Evolutionary conservation across 2,329 filamentous ascomycete genomes (phyloP), one percentile per base, ranked within the genome.

Genomic region (Paraphoma sp.): DNA sequence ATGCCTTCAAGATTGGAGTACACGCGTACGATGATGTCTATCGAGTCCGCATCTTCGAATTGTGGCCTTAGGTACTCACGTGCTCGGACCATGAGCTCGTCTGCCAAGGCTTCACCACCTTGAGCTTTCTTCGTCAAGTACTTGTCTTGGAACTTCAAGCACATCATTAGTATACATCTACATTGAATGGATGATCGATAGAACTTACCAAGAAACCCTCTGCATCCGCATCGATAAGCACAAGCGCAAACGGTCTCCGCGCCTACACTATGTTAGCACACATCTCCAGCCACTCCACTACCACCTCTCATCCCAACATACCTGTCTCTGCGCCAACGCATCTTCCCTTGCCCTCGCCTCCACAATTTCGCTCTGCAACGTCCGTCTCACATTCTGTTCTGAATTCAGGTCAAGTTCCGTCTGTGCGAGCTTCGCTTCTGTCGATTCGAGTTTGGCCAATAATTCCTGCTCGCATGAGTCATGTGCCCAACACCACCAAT

Each of bases 1-100:
- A 76, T 70, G 11, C 73, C 73, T 56, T 76, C 74, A 2, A 76
- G 67, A 45, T 76, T 76, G 11, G 71, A 69, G 45, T 74, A 76
- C 6, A 75, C 64, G 4, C 73, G 65, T 6, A 76, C 71, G 1
- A 76, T 57, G 18, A 76, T 70, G 38, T 76, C 74, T 10, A 76
- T 36, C 2, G 63, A 55, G 23, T 76, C 74, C 47, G 71, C 70
- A 62, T 76, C 74, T 51, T 74, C 69, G 44, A 65, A 74, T 11
- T 69, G 65, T 14, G 70, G 67, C n/a, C 72, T 67, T 9, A 76
- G 64, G 52, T 76, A 75, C 56, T 76, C 73, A 43, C 72, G 68
- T 44, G 64, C 69, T 9, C 71, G 65, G 31, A 71, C 63, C 38
- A 75, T 66, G 11, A 76, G 61, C 47, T 76, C 73, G 41, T 76